Evolutionary conservation across 1,284 basidiomycete genomes (phyloP), one percentile per base, ranked within the genome.

Genomic region (Stygiomarasmius scandens): DNA sequence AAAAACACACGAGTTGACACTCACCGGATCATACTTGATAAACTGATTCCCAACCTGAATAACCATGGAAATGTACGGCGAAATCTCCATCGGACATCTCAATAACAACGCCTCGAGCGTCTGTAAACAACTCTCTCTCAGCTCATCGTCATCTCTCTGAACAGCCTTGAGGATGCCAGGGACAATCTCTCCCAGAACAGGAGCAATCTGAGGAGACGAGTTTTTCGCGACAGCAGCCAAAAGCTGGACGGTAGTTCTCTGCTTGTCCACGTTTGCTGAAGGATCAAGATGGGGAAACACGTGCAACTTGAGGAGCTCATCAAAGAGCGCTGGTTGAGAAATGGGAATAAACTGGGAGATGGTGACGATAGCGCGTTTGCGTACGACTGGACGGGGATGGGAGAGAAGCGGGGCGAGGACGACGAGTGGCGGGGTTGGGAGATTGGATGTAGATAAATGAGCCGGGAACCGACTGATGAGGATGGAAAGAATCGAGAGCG

Each of bases 11-110:
- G 49, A 44, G 27, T 6, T 6, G 12, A 32, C 5, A 78, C 90
- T 65, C 68, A 95, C 92, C 1, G 97, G 96, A 69, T 99, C 96
- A 71, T 95, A 91, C 71, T 94, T 96, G 76, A 98, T 90, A 62
- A 88, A 89, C 61, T 87, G 82, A 34, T 83, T 83, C 2, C 89
- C 92, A 12, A 83, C 76, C 56, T 89, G 83, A 14, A 92, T 81
- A 61, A 95, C 88, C 8, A 81, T 71, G 38, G 75, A 74, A 44
- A 98, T 74, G 68, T 89, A 93, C 0, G 89, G 80, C 0, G 89
- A 86, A 22, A 92, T 83, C 66, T 96, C 95, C 1, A 83, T 77
- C 0, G 95, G 93, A 68, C 94, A 95, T 59, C 90, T 84, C 54
- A 97, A 74, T 0, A 96, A 80, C 6, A 97, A 74, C 0, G 87